Conservation (phyloP, 805 yeast genomes). For the Pichia nakasei region DNA sequence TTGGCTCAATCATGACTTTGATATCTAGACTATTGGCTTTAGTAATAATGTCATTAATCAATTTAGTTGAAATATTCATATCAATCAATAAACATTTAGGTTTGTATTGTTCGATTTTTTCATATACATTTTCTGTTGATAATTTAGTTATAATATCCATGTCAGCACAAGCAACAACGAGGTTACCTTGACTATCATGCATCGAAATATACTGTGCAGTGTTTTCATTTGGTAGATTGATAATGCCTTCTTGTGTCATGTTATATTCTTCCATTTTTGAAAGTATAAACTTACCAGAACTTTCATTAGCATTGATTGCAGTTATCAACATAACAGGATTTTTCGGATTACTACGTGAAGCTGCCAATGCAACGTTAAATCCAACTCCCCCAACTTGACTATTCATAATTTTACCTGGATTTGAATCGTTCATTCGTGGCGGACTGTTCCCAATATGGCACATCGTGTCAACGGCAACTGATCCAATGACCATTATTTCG, state of each 20-base stretch:
- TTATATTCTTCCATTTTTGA: slow-evolving; percentile 20
- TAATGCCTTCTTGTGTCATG: slow-evolving; percentile 34
- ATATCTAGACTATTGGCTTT: slow-evolving; percentile 16
- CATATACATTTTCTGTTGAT: slow-evolving; percentile 33
- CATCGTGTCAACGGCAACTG: slow-evolving; percentile 67
- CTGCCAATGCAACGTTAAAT: slow-evolving; percentile 63
- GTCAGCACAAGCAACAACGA: slow-evolving; percentile 74
- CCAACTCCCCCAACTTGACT: slow-evolving; percentile 80
- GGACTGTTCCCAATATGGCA: slow-evolving; percentile 32
- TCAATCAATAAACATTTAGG: slow-evolving; percentile 56
- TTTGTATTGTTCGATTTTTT: slow-evolving; percentile 30
- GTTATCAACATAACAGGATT: slow-evolving; percentile 39
- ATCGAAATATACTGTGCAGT: slow-evolving; percentile 73
- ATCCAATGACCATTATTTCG: slow-evolving; percentile 51
- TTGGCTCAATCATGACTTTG: slow-evolving; percentile 61
- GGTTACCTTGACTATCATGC: slow-evolving; percentile 51
- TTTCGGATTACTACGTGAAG: slow-evolving; percentile 16
- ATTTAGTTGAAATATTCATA: slow-evolving; percentile 48
- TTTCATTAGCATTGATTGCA: slow-evolving; percentile 47
- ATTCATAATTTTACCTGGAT: slow-evolving; percentile 48
- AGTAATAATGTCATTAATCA: slow-evolving; percentile 31
- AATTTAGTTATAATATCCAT: slow-evolving; percentile 61
- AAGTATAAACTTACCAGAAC: slow-evolving; percentile 37
- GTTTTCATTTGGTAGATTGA: slow-evolving; percentile 13
- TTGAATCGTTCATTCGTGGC: slow-evolving; percentile 48